Base-by-base conservation (phyloP, 2,329 filamentous ascomycete species). In the Fusarium torulosum region DNA sequence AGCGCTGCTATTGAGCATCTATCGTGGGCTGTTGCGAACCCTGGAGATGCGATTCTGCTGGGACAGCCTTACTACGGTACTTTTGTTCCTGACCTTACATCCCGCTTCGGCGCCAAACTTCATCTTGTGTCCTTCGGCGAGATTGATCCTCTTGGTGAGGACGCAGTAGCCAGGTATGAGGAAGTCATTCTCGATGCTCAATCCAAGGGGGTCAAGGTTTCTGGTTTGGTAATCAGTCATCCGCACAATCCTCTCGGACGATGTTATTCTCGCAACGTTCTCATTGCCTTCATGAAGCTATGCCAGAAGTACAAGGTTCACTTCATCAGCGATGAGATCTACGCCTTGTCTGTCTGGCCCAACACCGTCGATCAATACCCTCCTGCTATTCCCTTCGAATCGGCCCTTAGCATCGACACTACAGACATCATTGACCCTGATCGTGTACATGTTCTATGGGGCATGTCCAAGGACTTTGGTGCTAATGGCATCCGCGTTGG, bases 401-500 rank as follows among this genome's bases (percentile, higher is more conserved):
- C 84, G 0, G 74, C 76, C 1, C 74, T 86, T 3, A 78, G 82
- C 0, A 80, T 86, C 19, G 77, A 83, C 21, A 71, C 77, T 0
- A 58, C 69, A 0, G 80, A 75, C 0, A 67, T 85, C 31, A 85
- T 88, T 31, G 81, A 88, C 57, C 77, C 81, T 1, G 64, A 72
- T 9, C 78, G 82, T 3, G 77, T 89, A 0, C 87, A 89, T 71
- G 81, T 86, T 2, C 73, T 86, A 21, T 81, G 82, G 74, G 78
- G 80, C 23, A 77, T 80, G 68, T 79, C 76, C 50, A 82, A 85
- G 67, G 85, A 87, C 72, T 89, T 88, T 73, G 84, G 84, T 23
- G 82, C 84, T 20, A 87, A 86, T 41, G 87, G 87, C 1, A 74
- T 88, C 9, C 81, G 86, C 1, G 63, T 87, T 6, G 86, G 85